Percentiles rank a stretch among this genome's conserved stretches.
Evolutionary conservation across 2,329 filamentous ascomycete genomes (phyloP).

Genomic region (Aspergillus neoniger): DNA sequence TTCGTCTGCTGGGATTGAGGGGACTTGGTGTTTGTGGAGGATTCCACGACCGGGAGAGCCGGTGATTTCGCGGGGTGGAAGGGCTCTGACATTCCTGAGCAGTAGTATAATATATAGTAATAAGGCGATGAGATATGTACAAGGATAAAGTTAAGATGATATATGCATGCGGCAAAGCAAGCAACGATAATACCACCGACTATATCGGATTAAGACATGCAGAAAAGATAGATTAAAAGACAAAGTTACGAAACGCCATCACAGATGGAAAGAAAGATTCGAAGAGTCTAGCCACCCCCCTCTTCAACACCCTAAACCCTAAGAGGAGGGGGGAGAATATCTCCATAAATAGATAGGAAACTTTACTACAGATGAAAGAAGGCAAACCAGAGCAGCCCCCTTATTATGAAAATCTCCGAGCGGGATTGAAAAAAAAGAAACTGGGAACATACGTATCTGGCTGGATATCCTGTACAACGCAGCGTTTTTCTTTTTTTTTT

Average conservation of each 20-base stretch:
- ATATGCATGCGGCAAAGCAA: not conserved
- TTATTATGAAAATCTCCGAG: not conserved
- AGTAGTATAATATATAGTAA: not conserved
- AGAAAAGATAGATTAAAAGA: no score
- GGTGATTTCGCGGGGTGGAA: not conserved
- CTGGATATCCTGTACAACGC: no score
- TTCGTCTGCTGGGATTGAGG: slow-evolving; percentile 1
- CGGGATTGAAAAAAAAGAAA: not conserved
- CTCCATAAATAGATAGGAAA: not conserved
- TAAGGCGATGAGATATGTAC: not conserved
- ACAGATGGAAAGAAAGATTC: not conserved
- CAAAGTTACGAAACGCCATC: no score
- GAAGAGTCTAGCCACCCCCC: no score
- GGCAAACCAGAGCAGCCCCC: not conserved
- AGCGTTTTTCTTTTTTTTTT: not conserved
- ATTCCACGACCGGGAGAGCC: slow-evolving; percentile 7
- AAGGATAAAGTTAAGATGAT: not conserved
- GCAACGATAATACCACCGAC: not conserved
- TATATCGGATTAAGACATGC: no score
- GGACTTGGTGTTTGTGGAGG: not conserved
- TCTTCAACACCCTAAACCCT: not conserved
- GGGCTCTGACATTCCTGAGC: slow-evolving; percentile 2
- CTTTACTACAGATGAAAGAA: not conserved
- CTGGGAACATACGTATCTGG: not conserved
- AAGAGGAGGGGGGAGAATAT: not conserved